phyloP scores from a whole-genome alignment of 2,329 filamentous ascomycete species.

The Ascochyta viciae-villosae region DNA sequence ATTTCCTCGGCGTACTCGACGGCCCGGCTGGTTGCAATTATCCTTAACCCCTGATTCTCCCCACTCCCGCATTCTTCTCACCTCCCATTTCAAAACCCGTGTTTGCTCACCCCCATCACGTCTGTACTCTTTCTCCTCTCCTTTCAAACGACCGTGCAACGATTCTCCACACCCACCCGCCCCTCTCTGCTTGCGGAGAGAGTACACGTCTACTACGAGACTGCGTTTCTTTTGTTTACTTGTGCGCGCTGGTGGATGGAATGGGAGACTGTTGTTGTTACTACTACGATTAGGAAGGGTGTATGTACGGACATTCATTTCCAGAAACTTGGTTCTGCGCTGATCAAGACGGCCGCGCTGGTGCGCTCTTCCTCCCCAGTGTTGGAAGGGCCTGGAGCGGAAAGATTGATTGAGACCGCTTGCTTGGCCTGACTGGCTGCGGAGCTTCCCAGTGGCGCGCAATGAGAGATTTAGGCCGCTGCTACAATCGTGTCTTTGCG shows the following conservation, averaged over 20 bases:
- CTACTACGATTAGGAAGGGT: slow-evolving; percentile 7
- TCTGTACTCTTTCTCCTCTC: slow-evolving; percentile 20
- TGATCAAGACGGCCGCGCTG: slow-evolving; percentile 32
- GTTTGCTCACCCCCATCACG: slow-evolving; percentile 40
- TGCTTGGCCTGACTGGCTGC: slow-evolving; percentile 30
- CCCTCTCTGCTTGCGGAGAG: slow-evolving; percentile 38
- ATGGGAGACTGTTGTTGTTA: slow-evolving; percentile 24
- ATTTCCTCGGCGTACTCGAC: slow-evolving; percentile 38
- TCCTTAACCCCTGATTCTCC: slow-evolving; percentile 19
- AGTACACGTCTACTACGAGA: slow-evolving; percentile 44
- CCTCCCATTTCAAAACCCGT: slow-evolving; percentile 20
- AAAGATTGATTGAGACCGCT: slow-evolving; percentile 39
- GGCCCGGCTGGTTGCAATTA: slow-evolving; percentile 32
- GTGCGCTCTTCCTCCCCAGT: slow-evolving; percentile 26
- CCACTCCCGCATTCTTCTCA: slow-evolving; percentile 22
- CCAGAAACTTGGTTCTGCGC: slow-evolving; percentile 32
- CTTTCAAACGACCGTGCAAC: slow-evolving; percentile 17
- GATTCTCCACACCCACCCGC: slow-evolving; percentile 18
- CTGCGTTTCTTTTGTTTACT: slow-evolving; percentile 44
- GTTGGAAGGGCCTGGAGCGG: slow-evolving; percentile 31
- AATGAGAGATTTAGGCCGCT: slow-evolving; percentile 41
- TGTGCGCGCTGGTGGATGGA: slow-evolving; percentile 22
- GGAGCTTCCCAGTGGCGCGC: slow-evolving; percentile 35
- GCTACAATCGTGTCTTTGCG: slow-evolving; percentile 24
- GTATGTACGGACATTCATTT: slow-evolving; percentile 26